A percentile compares a stretch with the other conserved stretches of the same genome.
Evolutionary conservation across 805 yeast species (phyloP).

Genomic region (Ogataea dorogensis): DNA sequence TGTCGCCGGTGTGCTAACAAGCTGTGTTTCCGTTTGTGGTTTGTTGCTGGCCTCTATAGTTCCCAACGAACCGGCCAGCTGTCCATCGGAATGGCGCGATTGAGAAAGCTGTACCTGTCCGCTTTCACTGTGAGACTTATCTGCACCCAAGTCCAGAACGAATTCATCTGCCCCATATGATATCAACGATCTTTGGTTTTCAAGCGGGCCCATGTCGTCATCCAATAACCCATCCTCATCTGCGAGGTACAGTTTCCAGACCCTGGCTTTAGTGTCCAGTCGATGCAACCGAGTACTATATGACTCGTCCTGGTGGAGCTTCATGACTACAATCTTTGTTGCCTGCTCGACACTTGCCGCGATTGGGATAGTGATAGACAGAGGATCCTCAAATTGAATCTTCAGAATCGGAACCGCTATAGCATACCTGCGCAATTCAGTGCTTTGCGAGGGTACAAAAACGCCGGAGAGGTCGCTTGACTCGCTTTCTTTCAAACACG

Average conservation of each 20-base stretch:
- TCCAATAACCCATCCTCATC: slow-evolving; percentile 95
- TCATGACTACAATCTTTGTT: slow-evolving; percentile 26
- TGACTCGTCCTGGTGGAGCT: slow-evolving; percentile 23
- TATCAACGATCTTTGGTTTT: slow-evolving; percentile 59
- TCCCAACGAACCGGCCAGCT: not conserved
- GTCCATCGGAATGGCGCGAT: slow-evolving; percentile 24
- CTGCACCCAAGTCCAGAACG: slow-evolving; percentile 63
- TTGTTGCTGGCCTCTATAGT: not conserved
- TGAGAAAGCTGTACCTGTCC: slow-evolving; percentile 55
- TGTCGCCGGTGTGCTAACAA: not conserved
- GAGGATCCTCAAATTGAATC: not conserved
- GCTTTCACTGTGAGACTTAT: slow-evolving; percentile 48
- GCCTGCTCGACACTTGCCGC: slow-evolving; percentile 1
- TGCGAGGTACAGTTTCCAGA: slow-evolving; percentile 75
- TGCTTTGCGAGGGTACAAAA: not conserved
- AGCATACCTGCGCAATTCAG: not conserved
- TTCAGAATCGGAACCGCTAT: not conserved
- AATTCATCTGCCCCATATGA: slow-evolving; percentile 82
- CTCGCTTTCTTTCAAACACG: no score
- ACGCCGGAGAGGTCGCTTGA: no score
- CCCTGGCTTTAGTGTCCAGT: slow-evolving; percentile 54
- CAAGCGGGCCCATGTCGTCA: slow-evolving; percentile 88
- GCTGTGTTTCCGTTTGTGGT: not conserved
- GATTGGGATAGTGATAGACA: not conserved
- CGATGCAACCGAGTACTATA: no score